Percentiles rank a stretch among this genome's conserved stretches.
These are phyloP conservation scores for Fomitopsis pulvina DNA, from an alignment of 768 basidiomycete genomes.

Conservation along the genomic window DNA sequence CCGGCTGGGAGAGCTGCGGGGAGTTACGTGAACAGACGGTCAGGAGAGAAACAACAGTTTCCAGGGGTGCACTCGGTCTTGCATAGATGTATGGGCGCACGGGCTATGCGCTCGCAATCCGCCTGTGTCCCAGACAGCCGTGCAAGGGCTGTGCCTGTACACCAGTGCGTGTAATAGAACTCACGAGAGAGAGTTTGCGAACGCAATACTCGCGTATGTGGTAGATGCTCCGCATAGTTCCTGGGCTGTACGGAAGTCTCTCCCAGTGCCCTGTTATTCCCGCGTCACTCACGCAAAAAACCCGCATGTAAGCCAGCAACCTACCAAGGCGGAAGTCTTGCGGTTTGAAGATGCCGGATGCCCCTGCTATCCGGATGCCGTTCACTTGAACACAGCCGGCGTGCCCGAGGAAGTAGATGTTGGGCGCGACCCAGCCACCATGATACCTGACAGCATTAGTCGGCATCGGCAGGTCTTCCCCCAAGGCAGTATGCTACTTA, in stretches of 20 bases:
- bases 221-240: slow-evolving; percentile 76
- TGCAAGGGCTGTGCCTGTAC: too few species aligned
- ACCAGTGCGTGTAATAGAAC: slow-evolving; percentile 13
- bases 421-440: slow-evolving; percentile 94
- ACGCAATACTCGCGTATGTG: slow-evolving; percentile 87
- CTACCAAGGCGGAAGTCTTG: slow-evolving; percentile 68
- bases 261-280: slow-evolving; percentile 89
- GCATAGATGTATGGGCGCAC: too few species aligned
- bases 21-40: too few species aligned
- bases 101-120: too few species aligned
- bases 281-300: too few species aligned
- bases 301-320: background rate
- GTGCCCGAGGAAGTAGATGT: slow-evolving; percentile 93
- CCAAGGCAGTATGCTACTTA: slow-evolving; percentile 30
- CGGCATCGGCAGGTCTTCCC: background rate
- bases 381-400: slow-evolving; percentile 87
- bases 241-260: slow-evolving; percentile 69
- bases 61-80: too few species aligned
- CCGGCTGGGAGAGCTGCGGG: slow-evolving; percentile 48
- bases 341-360: slow-evolving; percentile 85
- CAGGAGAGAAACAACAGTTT: background rate
- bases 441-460: slow-evolving; percentile 57
- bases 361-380: slow-evolving; percentile 82
- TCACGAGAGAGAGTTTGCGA: slow-evolving; percentile 66
- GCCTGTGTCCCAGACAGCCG: too few species aligned